A percentile compares a stretch with the other conserved stretches of the same genome.
These are phyloP conservation scores for Eleusine coracana DNA, from an alignment of 176 grass and related monocot species.

Conservation along the genomic window DNA sequence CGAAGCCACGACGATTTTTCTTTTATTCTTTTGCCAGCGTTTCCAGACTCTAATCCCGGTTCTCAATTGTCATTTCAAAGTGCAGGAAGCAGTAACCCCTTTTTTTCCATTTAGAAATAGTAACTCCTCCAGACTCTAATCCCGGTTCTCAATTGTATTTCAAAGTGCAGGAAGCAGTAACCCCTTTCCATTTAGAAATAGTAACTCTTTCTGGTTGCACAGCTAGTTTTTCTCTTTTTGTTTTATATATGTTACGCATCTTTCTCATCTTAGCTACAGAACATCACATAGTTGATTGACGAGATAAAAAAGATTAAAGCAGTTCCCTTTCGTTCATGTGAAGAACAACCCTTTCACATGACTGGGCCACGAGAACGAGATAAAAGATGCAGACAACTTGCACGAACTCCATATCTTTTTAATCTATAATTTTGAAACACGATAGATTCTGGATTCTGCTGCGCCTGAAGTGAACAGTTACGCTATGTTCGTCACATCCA, in stretches of 20 bases:
- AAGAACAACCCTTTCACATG: background rate
- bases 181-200: background rate
- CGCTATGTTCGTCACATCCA: background rate
- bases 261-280: background rate
- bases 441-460: slow-evolving; percentile 36
- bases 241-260: background rate
- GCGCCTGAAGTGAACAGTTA: slow-evolving; percentile 25
- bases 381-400: slow-evolving; percentile 14
- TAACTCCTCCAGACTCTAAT: too few species aligned
- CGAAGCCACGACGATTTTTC: slow-evolving; percentile 14
- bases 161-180: too few species aligned
- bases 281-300: background rate
- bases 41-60: too few species aligned
- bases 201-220: background rate
- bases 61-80: too few species aligned
- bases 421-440: slow-evolving; percentile 29
- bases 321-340: background rate
- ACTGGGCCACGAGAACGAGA: background rate
- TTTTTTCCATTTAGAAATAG: too few species aligned
- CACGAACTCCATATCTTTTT: slow-evolving; percentile 19
- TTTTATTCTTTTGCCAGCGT: background rate
- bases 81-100: too few species aligned
- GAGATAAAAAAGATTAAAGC: background rate
- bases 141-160: too few species aligned
- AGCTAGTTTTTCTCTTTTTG: background rate